Percentiles rank a stretch among this genome's conserved stretches.
phyloP scores from a whole-genome alignment of 2,329 filamentous ascomycete species.

The Aspergillus sp. region DNA sequence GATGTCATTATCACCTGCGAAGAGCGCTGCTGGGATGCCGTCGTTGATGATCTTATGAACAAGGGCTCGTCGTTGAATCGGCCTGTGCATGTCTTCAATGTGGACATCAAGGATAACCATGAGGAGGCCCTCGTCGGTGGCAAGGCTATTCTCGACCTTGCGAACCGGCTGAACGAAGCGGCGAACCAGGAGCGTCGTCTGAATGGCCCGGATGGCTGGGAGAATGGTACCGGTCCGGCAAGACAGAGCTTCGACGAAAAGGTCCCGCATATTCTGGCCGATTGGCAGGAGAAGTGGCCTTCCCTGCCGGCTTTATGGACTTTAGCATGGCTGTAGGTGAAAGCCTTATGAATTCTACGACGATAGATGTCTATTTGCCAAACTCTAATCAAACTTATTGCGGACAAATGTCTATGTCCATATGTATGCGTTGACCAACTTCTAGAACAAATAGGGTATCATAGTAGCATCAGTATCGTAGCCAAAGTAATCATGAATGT shows the following conservation, averaged over 20 bases:
- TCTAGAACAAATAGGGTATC: not conserved
- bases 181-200: slow-evolving; percentile 72
- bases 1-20: slow-evolving; percentile 97
- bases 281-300: slow-evolving; percentile 95
- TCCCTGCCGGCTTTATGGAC: slow-evolving; percentile 91
- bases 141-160: slow-evolving; percentile 86
- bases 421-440: not conserved
- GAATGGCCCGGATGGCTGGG: slow-evolving; percentile 64
- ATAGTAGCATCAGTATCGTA: not conserved
- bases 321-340: slow-evolving; percentile 77
- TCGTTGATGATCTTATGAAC: slow-evolving; percentile 86
- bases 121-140: slow-evolving; percentile 92
- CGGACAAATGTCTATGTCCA: too few species aligned
- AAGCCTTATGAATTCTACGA: not conserved
- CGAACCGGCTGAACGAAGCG: slow-evolving; percentile 75
- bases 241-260: slow-evolving; percentile 83
- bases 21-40: slow-evolving; percentile 96
- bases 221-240: slow-evolving; percentile 63
- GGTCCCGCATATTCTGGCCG: slow-evolving; percentile 85
- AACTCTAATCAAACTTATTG: too few species aligned
- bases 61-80: slow-evolving; percentile 83
- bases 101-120: slow-evolving; percentile 98
- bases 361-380: too few species aligned
- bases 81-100: slow-evolving; percentile 95
- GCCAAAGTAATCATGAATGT: not conserved